Evolutionary conservation across 257 asterid genomes (phyloP).

Genomic region (Eustoma russellianum): DNA sequence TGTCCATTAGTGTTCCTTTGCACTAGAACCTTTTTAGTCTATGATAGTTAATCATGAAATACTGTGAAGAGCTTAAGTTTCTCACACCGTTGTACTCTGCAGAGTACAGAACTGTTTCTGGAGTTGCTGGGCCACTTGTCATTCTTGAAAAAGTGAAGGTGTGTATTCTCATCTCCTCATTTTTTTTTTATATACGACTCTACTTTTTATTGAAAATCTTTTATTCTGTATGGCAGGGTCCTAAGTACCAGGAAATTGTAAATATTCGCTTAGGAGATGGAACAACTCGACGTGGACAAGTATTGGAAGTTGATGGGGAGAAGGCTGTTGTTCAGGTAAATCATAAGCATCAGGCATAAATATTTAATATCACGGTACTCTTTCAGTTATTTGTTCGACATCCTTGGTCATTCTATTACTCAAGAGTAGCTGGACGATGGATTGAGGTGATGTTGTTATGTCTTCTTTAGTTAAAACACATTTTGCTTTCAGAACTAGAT

Average conservation of each 20-base stretch:
- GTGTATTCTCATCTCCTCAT: conserved; percentile 9
- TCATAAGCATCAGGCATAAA: conserved; percentile 1
- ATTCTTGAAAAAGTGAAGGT: conserved; percentile 98
- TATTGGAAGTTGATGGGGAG: conserved; percentile 95
- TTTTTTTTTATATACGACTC: no score
- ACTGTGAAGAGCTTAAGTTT: no score
- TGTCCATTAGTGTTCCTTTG: no score
- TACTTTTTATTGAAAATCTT: background rate
- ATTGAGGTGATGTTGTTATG: no score
- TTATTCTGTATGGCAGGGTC: conserved; percentile 54
- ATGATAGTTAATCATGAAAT: no score
- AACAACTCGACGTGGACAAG: conserved; percentile 94
- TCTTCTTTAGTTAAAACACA: no score
- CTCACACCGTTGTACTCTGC: conserved; percentile 18
- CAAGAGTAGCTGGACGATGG: no score
- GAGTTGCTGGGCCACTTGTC: conserved; percentile 99
- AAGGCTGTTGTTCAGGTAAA: conserved; percentile 98
- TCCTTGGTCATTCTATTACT: no score
- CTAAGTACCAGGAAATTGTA: conserved; percentile 93
- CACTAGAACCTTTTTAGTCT: no score
- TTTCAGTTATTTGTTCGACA: background rate
- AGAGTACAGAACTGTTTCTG: conserved; percentile 98
- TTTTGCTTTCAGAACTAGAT: no score
- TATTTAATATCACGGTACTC: background rate
- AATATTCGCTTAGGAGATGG: conserved; percentile 98